Base-by-base conservation (phyloP, 768 basidiomycete genomes). In the Lyophyllum atratum region DNA sequence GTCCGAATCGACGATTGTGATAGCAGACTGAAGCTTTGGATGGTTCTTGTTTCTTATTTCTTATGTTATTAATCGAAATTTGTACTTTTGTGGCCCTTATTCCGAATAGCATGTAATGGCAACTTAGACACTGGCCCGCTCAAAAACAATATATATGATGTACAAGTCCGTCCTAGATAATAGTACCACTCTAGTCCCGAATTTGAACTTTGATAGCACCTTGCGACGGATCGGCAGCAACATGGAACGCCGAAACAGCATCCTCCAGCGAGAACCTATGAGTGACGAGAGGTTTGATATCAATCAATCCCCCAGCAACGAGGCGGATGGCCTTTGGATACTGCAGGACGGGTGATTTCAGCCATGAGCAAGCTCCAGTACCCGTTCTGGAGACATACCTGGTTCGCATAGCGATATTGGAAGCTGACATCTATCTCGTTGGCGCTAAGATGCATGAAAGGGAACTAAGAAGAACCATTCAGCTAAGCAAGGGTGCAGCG, bases 261-360 rank as follows among this genome's bases (percentile, higher is more conserved):
- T 89, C 81, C 61, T 90, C 87, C 17, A 95, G 80, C 19, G 76
- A 59, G 69, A 90, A 90, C 12, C 85, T 77, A 62, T 90, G 90
- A 26, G 89, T 90, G n/a, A 93, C 87, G 52, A 94, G 82, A 61
- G 90, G 89, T 60, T 87, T 86, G 56, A 93, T 73, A 62, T 90
- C 77, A 51, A 87, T 82, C 21, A 95, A 72, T 26, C 85, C 82
- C 21, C 86, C 85, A 39, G 88, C 85, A n/a, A 95, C 80, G 9
- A 95, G 84, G 4, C 87, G 82, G 56, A 95, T 84, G 2, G 93
- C 93, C 65, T 89, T 91, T 10, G 92, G 92, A 72, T 93, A 95
- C 78, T 87, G 72, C 37, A 44, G 37, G 49, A 22, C 7, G 39
- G 4, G 29, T 29, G 28, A 34, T 42, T 43, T 25, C 22, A 44